These are phyloP conservation scores for Neofusicoccum parvum DNA, from an alignment of 2,329 filamentous ascomycete species.

Conservation along the genomic window DNA sequence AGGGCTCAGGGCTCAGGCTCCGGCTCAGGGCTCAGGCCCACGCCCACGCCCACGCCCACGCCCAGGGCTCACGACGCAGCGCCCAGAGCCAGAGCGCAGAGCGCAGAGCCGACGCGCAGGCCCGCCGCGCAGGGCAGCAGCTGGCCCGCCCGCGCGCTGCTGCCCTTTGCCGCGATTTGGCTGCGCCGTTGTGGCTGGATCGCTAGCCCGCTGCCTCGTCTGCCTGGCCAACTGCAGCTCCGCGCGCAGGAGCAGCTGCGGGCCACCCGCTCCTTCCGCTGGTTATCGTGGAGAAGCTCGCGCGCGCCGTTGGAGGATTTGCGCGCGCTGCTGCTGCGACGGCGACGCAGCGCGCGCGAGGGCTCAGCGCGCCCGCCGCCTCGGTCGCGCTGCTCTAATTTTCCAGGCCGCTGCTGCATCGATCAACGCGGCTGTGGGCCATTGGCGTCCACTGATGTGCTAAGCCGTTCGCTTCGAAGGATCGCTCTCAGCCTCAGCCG, in stretches of 20 bases:
- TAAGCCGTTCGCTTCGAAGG: constrained; percentile 13
- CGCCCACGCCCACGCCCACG: too few relatives aligned
- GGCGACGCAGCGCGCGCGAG: not conserved
- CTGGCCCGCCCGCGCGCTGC: not conserved
- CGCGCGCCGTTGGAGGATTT: not conserved
- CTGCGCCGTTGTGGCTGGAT: constrained; percentile 16
- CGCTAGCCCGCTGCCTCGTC: not conserved
- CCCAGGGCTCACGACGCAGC: not conserved
- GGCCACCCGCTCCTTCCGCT: constrained; percentile 7
- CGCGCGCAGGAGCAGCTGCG: not conserved
- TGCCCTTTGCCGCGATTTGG: not conserved
- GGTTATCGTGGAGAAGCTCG: not conserved
- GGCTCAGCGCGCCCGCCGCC: not conserved
- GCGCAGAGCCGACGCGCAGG: too few relatives aligned
- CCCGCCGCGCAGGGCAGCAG: not conserved
- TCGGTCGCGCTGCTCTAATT: not conserved
- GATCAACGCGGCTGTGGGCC: not conserved
- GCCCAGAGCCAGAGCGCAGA: not conserved
- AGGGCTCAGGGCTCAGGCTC: not conserved
- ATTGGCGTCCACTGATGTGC: constrained; percentile 6
- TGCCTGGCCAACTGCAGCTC: constrained; percentile 14
- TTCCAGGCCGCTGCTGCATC: not conserved
- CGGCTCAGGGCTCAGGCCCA: too few relatives aligned
- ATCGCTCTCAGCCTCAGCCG: constrained; percentile 20
- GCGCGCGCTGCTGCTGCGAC: not conserved